phyloP scores from a whole-genome alignment of 495 filamentous ascomycete species.

The Aspergillus panamensis region DNA sequence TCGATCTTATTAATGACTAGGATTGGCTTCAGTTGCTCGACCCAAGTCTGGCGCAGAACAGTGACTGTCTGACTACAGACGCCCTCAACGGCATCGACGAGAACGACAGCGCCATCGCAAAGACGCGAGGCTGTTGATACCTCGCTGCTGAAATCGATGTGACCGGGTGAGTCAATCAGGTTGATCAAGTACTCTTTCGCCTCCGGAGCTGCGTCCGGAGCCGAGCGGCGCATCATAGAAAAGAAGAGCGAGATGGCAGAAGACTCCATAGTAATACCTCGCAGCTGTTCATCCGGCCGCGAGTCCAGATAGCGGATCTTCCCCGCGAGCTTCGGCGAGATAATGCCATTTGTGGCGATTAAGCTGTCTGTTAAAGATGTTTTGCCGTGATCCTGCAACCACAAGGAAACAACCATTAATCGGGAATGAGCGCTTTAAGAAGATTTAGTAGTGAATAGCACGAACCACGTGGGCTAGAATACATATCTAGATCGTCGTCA shows the following conservation, averaged over 20 bases:
- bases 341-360: conserved; percentile 98
- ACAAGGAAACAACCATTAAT: conserved; percentile 11
- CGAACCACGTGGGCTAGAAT: conserved; percentile 94
- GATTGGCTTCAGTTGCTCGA: conserved; percentile 90
- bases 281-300: conserved; percentile 90
- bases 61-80: conserved; percentile 99
- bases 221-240: conserved; percentile 72
- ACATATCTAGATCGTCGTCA: conserved; percentile 70
- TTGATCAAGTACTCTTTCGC: conserved; percentile 93
- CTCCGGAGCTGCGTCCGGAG: conserved; percentile 63
- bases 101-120: conserved; percentile 89
- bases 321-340: conserved; percentile 93
- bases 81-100: conserved; percentile 98
- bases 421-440: not conserved
- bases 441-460: conserved; percentile 12
- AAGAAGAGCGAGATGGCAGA: conserved; percentile 97
- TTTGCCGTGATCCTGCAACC: conserved; percentile 82
- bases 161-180: conserved; percentile 94
- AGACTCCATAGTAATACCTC: conserved; percentile 99
- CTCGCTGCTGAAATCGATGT: conserved; percentile 98
- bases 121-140: conserved; percentile 93
- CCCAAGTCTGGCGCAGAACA: conserved; percentile 91
- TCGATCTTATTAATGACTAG: conserved; percentile 99
- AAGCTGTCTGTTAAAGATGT: conserved; percentile 95
- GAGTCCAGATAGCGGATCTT: conserved; percentile 98